A percentile compares a stretch with the other conserved stretches of the same genome.
phyloP scores from a whole-genome alignment of 768 basidiomycete genomes.

The Tylopilus sp. region DNA sequence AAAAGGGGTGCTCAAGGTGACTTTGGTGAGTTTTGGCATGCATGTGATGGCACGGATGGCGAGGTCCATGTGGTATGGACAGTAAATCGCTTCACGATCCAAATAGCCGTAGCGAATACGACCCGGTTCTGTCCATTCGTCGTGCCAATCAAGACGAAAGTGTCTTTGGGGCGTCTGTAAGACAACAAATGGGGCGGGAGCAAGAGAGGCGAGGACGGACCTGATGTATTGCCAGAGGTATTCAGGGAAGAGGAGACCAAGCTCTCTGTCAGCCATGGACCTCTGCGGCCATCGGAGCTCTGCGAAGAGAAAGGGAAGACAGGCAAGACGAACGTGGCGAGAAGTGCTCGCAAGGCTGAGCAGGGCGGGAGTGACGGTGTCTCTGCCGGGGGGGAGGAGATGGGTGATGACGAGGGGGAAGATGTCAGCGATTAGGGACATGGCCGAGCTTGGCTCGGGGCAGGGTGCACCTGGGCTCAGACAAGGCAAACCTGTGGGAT shows the following conservation, averaged over 20 bases:
- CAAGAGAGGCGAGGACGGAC: conserved; percentile 4
- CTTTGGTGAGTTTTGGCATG: conserved; percentile 30
- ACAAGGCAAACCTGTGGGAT: not conserved
- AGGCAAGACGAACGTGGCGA: conserved; percentile 27
- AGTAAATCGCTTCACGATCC: conserved; percentile 32
- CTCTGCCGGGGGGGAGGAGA: conserved; percentile 8
- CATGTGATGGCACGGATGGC: conserved; percentile 22
- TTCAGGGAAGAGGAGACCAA: conserved; percentile 28
- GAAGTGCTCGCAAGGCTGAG: conserved; percentile 24
- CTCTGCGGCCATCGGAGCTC: conserved; percentile 33
- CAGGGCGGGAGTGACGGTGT: conserved; percentile 13
- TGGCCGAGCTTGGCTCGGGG: conserved; percentile 2
- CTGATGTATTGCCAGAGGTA: conserved; percentile 30
- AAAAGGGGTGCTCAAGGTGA: conserved; percentile 32
- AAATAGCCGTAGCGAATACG: conserved; percentile 32
- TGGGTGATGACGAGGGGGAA: conserved; percentile 32
- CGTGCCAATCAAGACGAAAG: conserved; percentile 33
- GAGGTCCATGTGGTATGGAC: conserved; percentile 26
- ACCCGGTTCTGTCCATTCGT: conserved; percentile 35
- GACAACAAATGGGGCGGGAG: not conserved
- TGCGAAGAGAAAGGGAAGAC: conserved; percentile 31
- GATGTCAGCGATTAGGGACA: conserved; percentile 35
- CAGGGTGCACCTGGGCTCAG: too few relatives aligned
- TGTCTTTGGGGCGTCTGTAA: conserved; percentile 19
- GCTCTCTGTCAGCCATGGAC: conserved; percentile 22